A percentile compares a stretch with the other conserved stretches of the same genome.
phyloP scores from a whole-genome alignment of 2,329 filamentous ascomycete species.

The Apiospora sp. region DNA sequence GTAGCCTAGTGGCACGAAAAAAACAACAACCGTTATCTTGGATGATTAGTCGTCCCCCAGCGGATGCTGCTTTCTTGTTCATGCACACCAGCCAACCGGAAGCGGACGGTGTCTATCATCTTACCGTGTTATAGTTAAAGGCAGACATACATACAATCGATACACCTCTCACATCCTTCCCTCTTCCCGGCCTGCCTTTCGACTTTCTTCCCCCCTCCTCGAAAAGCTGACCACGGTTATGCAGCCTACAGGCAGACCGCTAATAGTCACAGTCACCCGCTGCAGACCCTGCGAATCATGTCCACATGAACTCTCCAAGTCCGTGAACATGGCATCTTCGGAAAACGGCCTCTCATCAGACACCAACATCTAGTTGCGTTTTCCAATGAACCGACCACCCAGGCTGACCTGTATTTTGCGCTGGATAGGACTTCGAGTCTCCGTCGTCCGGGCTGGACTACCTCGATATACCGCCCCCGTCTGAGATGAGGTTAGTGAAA shows the following conservation, averaged over 20 bases:
- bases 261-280: constrained; percentile 18
- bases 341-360: neutral
- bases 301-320: constrained; percentile 1
- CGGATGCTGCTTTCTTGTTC: constrained; percentile 13
- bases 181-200: constrained; percentile 10
- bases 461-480: constrained; percentile 57
- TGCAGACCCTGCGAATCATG: constrained; percentile 18
- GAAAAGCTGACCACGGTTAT: neutral
- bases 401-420: constrained; percentile 20
- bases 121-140: constrained; percentile 17
- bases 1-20: constrained; percentile 17
- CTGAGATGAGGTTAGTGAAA: constrained; percentile 63
- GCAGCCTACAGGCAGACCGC: constrained; percentile 17
- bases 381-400: neutral
- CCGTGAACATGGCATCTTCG: constrained; percentile 10
- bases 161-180: constrained; percentile 12
- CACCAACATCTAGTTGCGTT: neutral
- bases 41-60: constrained; percentile 16
- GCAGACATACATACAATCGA: constrained; percentile 14
- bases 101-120: constrained; percentile 17
- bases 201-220: neutral
- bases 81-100: constrained; percentile 12
- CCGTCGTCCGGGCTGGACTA: constrained; percentile 63
- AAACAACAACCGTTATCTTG: constrained; percentile 18
- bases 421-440: constrained; percentile 62